Conservation (phyloP, 108 stramenopile species). For the Schizochytrium sp. region DNA sequence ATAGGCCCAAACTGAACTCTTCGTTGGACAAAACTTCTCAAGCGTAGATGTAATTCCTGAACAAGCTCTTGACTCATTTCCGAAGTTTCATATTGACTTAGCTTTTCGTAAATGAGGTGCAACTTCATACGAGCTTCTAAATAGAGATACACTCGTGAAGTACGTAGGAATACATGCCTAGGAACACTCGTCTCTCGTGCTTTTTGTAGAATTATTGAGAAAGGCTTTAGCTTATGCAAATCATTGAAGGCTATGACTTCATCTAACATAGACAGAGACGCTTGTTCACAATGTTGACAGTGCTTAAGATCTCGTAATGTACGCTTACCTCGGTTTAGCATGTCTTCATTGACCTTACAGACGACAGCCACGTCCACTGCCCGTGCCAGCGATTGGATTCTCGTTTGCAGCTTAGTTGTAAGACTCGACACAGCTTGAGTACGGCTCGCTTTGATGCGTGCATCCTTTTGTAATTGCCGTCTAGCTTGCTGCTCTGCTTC, state of each 20-base stretch:
- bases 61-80: not conserved
- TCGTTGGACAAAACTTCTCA: not conserved
- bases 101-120: not conserved
- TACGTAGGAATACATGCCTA: not conserved
- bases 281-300: not conserved
- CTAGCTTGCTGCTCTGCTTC: not conserved
- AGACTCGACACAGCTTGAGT: not conserved
- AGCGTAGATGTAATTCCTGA: not conserved
- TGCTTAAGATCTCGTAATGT: not conserved
- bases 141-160: conserved; percentile 9
- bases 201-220: not conserved
- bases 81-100: not conserved
- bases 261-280: not conserved
- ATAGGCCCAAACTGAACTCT: not conserved
- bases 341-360: not conserved
- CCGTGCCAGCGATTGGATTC: not conserved
- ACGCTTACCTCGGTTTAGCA: not conserved
- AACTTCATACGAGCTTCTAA: not conserved
- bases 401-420: not conserved
- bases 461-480: not conserved
- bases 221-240: not conserved
- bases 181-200: not conserved
- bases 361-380: conserved; percentile 32
- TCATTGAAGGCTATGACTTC: not conserved
- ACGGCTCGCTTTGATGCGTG: conserved; percentile 13